Evolutionary conservation across 148 eudicot genomes (phyloP).

Genomic region (Silene uniflora): DNA sequence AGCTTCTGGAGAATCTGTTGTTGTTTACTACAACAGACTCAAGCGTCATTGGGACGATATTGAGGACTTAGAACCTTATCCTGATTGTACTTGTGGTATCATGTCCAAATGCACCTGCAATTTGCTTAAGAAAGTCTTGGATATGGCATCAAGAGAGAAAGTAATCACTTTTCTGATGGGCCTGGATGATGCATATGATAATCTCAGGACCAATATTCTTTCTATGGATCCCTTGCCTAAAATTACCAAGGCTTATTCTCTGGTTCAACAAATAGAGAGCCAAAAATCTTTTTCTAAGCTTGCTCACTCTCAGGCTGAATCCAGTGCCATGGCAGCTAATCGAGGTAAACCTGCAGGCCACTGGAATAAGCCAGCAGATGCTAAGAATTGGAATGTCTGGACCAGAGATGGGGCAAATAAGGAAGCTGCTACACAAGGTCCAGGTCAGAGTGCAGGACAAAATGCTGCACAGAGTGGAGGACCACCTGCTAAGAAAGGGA

Average conservation of each 20-base stretch:
- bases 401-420: background rate
- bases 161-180: background rate
- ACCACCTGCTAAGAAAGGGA: background rate
- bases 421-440: no score
- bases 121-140: background rate
- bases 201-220: background rate
- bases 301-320: background rate
- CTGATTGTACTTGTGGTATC: background rate
- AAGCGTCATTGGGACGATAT: no score
- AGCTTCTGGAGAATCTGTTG: no score
- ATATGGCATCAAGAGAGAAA: no score
- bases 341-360: accelerated
- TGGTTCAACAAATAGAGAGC: background rate
- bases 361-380: background rate
- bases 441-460: no score
- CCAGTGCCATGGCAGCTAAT: background rate
- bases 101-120: background rate
- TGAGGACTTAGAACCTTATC: background rate
- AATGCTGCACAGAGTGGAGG: no score
- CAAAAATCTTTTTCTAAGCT: background rate
- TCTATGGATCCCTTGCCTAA: background rate
- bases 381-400: no score
- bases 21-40: no score
- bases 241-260: background rate
- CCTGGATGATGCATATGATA: background rate